Base-by-base conservation (phyloP, 257 asterid genomes). In the Solanum sejunctum region DNA sequence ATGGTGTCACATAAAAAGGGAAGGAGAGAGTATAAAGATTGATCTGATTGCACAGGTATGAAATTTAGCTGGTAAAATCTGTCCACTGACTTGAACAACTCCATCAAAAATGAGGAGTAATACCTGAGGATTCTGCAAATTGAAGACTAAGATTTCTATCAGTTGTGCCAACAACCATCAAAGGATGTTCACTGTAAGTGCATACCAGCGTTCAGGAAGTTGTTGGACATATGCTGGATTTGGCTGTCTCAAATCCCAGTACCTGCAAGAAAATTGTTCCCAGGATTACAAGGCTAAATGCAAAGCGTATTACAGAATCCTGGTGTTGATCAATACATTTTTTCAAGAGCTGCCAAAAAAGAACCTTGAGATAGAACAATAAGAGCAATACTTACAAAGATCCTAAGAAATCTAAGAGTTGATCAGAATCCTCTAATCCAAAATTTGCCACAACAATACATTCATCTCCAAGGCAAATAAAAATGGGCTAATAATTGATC, bases 111-210 rank as follows among this genome's bases (percentile, higher is more conserved):
- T 57, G 87, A 73, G 84, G 61, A 78, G 23, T 72, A 60, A 58
- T 88, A 96, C 98, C 99, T 95, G 99, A 85, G 99, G 99, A 85
- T 91, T 95, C 88, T 96, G 96, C 90, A 96, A 92, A 93, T 96
- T 93, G 95, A 91, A 96, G 82, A 96, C 95, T 67, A 83, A 95
- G 91, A 86, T 95, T 95, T 93, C 97, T 91, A 88, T 96, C 99
- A 77, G 98, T 98, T 49, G 98, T 96, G 84, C 94, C 99, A 85
- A 90, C 98, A 51, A 96, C 98, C 99, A 96, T 93, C 85, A 96
- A 93, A 69, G 98, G 99, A 85, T 96, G 91, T 89, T 93, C 63
- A 95, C 97, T 52, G 96, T 64, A 88, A 96, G 98, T 47, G 98
- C 98, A 90, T 93, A 93, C 94, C 99, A 96, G 70, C 97, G 98